Base-by-base conservation (phyloP, 495 filamentous ascomycete genomes). In the Lindgomyces ingoldianus region DNA sequence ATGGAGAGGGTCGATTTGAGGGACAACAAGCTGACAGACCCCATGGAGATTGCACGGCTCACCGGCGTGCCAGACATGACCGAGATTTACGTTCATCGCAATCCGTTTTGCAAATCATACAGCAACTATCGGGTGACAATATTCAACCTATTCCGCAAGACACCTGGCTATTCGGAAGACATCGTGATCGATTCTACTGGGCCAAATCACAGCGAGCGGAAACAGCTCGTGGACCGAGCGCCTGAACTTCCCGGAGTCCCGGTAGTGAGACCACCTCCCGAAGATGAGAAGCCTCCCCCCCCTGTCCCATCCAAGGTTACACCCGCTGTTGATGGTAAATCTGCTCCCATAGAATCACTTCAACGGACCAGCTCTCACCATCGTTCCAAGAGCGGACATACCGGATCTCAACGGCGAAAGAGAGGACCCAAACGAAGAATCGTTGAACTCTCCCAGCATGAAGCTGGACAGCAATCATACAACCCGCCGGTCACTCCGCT, bases 131-230 rank as follows among this genome's bases (percentile, higher is more conserved):
- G 94, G 27, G 80, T 95, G 64, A 87, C 85, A 24, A 96, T 98
- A 67, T 96, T 98, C 83, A 98, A 98, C 70, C 83, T 96, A 0
- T 98, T 98, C 80, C 89, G 94, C 60, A 85, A 83, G n/a, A 91
- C 91, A 0, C 91, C 94, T 2, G 94, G 94, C 10, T 94, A 93
- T 70, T 84, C 86, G 0, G 90, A 96, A 67, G 95, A 98, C 74
- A 87, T 98, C 62, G 82, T 89, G 42, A 91, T 98, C 68, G 95
- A 98, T 72, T 83, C 85, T 1, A 86, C 85, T 24, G 87, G 87
- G 3, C 94, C 94, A 3, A 86, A 83, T 19, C 91, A 90, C 69
- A 85, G 84, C 16, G 94, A 98, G 75, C 85, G 87, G 67, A 89
- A 89, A 53, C 90, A 89, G 53, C 80, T 98, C 27, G 82, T 89